A percentile compares a stretch with the other conserved stretches of the same genome.
Evolutionary conservation across 306 rosid species (phyloP).

Genomic region (Glycine latifolia): DNA sequence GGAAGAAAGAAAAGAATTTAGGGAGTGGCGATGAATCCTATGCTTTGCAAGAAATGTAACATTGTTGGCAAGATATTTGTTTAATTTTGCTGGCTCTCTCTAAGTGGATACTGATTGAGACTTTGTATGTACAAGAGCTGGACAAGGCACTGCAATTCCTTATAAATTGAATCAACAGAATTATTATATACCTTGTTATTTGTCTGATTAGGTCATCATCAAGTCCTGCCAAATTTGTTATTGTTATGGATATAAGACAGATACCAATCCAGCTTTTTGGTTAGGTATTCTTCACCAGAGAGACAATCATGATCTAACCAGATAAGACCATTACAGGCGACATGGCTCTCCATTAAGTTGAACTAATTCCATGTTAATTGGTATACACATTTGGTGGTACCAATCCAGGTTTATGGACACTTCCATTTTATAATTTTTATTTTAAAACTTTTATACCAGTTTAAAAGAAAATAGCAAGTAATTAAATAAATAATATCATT

Average conservation of each 20-base stretch:
- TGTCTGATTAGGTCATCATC: slow-evolving; percentile 14
- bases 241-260: not conserved
- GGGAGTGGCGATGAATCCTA: slow-evolving; percentile 27
- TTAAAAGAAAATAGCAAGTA: not conserved
- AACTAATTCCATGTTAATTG: no score
- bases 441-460: not conserved
- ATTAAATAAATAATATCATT: no score
- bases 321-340: no score
- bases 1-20: not conserved
- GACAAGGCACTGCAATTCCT: slow-evolving; percentile 10
- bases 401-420: not conserved
- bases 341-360: no score
- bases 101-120: not conserved
- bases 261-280: slow-evolving; percentile 5
- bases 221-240: not conserved
- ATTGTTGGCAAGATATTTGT: slow-evolving; percentile 24
- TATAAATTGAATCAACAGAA: not conserved
- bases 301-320: no score
- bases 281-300: no score
- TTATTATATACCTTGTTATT: not conserved
- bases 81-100: not conserved
- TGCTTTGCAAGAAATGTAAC: slow-evolving; percentile 16
- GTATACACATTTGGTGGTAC: no score
- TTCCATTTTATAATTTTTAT: not conserved
- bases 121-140: slow-evolving; percentile 10